Base-by-base conservation (phyloP, 306 rosid species). In the Purshia tridentata region DNA sequence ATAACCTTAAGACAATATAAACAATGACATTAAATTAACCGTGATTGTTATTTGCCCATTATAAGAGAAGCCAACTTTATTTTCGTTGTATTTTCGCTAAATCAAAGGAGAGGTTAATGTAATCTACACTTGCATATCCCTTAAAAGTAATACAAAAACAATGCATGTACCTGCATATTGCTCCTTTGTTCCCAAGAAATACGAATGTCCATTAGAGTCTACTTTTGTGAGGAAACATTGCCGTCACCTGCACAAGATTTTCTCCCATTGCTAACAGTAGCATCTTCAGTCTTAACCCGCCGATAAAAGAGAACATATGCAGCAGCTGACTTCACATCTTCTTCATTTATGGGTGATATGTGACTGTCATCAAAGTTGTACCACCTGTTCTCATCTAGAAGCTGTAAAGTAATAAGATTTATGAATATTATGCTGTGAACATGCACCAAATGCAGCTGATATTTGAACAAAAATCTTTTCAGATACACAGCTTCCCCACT, bases 291-390 rank as follows among this genome's bases (percentile, higher is more conserved):
- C 81, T 77, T 88, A 61, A 91, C 99, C 76, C 96, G 83, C 63
- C 99, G 86, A 83, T 94, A 94, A 78, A 94, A 94, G 66, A 94
- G 89, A 62, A 94, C 99, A 67, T 94, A 94, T 39, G 99, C 99
- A 1, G 96, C 96, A 2, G 95, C 87, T 10, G 95, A 91, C 80
- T 85, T 89, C 67, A 94, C 97, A 58, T 94, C 99, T 20, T 94
- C 99, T 80, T 91, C 99, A 47, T 88, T 88, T 80, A 94, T 91
- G 45, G 81, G 82, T 40, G 97, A 91, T 82, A 94, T 88, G 71
- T 91, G 96, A 78, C 90, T 91, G 60, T 94, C 99, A 74, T 94
- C 99, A 77, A 94, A 94, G 79, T 79, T 89, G 82, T 91, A 91
- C 99, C 99, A 94, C 78, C 84, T 85, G 76, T 89, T 91, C 80